Evolutionary conservation across 192 early-diverging fungal species (phyloP), one percentile per base, ranked within the genome.

Genomic region (Coemansia sp.): DNA sequence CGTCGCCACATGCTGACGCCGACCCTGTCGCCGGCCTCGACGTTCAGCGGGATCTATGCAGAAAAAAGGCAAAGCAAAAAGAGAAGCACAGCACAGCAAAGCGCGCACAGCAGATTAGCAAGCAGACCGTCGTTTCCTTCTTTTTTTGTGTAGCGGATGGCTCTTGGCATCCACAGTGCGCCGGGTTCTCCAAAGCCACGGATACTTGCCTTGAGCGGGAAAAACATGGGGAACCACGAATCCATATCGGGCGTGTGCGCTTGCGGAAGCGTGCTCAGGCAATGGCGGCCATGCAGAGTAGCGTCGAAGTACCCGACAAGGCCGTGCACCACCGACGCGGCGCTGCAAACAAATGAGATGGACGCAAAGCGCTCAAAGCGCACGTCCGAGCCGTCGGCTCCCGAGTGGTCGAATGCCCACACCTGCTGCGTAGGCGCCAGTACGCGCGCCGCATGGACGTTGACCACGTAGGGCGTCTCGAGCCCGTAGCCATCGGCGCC

Each of bases 211-310:
- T 86, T 82, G 46, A 93, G 49, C 4, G 97, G 97, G 68, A 99
- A 98, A 69, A 86, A 98, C 57, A 99, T 93, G 1, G 97, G 95
- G 73, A 99, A 99, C 97, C 97, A 99, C 65, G 90, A 92, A 64
- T 93, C 91, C 97, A 99, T 99, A 1, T 84, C 93, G 16, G 87
- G 83, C 0, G 95, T 92, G 62, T 98, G 96, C 7, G 91, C 90
- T 6, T 56, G 62, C 2, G 97, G 97, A 47, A 87, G 82, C 60
- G 94, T 99, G 82, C 86, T 85, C 35, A 91, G 80, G 42, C 52
- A 81, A 0, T 97, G 86, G 58, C 93, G 82, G 48, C 88, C 88
- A 75, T 97, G 97, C 28, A 99, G 82, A 30, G 88, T 84, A 1
- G 91, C 83, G 66, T 99, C 95, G 83, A 99, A 99, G 73, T 94